A percentile compares a stretch with the other conserved stretches of the same genome.
phyloP scores from a whole-genome alignment of 2,329 filamentous ascomycete genomes.

The Sphaerulina populicola region DNA sequence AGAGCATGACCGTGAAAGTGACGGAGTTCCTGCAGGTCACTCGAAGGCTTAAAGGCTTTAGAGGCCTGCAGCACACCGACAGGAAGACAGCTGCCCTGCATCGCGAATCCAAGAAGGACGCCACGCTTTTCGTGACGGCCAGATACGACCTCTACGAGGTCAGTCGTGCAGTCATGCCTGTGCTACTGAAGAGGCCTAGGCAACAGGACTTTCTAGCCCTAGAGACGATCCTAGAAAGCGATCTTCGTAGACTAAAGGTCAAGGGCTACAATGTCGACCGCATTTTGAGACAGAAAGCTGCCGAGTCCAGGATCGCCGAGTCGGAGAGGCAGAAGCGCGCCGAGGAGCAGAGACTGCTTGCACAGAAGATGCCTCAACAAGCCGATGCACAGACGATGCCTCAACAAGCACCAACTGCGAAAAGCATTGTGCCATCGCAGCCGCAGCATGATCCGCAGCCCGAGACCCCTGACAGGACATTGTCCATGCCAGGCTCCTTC shows the following conservation, averaged over 20 bases:
- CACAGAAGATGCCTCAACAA: constrained; percentile 13
- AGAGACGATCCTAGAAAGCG: constrained; percentile 80
- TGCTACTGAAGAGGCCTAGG: constrained; percentile 72
- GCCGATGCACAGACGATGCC: background rate
- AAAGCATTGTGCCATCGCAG: constrained; percentile 1
- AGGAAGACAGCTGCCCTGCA: constrained; percentile 67
- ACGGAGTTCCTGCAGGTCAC: constrained; percentile 72
- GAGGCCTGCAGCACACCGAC: constrained; percentile 57
- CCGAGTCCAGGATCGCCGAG: constrained; percentile 79
- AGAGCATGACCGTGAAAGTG: constrained; percentile 67
- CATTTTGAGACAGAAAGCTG: constrained; percentile 78
- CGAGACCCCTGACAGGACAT: constrained; percentile 28
- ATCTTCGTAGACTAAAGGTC: constrained; percentile 69
- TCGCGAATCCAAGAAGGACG: constrained; percentile 46
- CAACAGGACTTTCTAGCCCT: constrained; percentile 85
- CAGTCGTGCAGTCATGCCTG: constrained; percentile 72
- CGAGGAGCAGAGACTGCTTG: constrained; percentile 48
- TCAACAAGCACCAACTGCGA: constrained; percentile 16
- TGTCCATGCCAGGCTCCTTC: constrained; percentile 67
- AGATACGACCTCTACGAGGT: constrained; percentile 84
- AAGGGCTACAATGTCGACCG: constrained; percentile 96
- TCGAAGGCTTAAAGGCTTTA: constrained; percentile 63
- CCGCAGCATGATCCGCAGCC: constrained; percentile 8
- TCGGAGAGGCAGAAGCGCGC: constrained; percentile 62
- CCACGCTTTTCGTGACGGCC: constrained; percentile 67